phyloP scores from a whole-genome alignment of 208 protist species.

The Leishmania braziliensis region DNA sequence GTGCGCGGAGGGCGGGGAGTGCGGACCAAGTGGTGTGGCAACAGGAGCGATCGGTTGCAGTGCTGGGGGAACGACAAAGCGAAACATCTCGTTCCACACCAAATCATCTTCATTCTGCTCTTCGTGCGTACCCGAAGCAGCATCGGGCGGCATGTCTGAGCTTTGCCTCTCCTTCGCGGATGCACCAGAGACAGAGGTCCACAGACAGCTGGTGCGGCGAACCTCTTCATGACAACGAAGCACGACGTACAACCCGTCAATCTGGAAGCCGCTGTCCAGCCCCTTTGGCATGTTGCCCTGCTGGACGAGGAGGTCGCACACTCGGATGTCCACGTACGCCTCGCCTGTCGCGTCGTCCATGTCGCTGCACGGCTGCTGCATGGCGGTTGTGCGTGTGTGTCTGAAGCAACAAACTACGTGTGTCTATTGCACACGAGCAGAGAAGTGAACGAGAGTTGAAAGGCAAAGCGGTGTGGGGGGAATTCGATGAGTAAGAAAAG shows the following conservation, averaged over 20 bases:
- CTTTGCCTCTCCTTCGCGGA: not conserved
- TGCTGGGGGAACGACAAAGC: constrained; percentile 11
- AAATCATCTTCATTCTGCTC: constrained; percentile 17
- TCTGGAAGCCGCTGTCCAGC: constrained; percentile 33
- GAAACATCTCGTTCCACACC: constrained; percentile 63
- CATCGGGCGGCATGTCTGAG: not conserved
- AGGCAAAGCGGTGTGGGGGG: not conserved
- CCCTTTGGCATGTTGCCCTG: constrained; percentile 23
- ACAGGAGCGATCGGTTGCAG: not conserved
- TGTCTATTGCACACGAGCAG: not conserved
- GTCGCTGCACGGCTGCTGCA: not conserved
- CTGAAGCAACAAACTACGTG: not conserved
- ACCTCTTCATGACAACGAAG: constrained; percentile 44
- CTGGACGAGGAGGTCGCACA: constrained; percentile 40
- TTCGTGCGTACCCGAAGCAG: not conserved
- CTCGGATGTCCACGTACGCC: constrained; percentile 40
- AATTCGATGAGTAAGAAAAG: not conserved
- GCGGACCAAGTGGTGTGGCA: not conserved
- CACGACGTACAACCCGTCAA: constrained; percentile 69
- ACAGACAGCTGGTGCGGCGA: constrained; percentile 47
- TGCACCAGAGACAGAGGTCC: not conserved
- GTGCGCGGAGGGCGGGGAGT: not conserved
- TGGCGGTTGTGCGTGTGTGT: not conserved
- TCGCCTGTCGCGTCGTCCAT: not conserved
- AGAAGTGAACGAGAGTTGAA: not conserved